phyloP scores from a whole-genome alignment of 2,329 filamentous ascomycete genomes.

The Nemania sp. region DNA sequence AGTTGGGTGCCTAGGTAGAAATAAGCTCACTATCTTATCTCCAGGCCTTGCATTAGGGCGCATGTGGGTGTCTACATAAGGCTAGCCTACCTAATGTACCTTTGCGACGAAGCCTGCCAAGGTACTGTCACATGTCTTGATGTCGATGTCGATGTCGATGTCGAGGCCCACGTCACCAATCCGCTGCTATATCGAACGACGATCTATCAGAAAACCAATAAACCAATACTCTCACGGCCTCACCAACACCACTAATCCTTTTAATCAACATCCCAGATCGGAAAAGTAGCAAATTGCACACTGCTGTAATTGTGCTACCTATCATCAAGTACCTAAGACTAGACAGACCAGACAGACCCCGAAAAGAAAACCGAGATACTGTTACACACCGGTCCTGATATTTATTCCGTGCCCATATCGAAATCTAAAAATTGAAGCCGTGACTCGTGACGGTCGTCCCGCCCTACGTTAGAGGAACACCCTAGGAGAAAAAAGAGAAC shows the following conservation, averaged over 20 bases:
- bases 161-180: too few relatives aligned
- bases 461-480: neutral
- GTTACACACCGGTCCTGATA: slow-evolving; percentile 11
- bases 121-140: too few relatives aligned
- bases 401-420: slow-evolving; percentile 17
- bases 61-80: too few relatives aligned
- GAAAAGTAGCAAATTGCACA: neutral
- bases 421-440: slow-evolving; percentile 22
- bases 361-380: slow-evolving; percentile 1
- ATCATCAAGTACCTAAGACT: neutral
- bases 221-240: neutral
- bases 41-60: too few relatives aligned
- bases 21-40: too few relatives aligned
- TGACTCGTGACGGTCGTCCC: slow-evolving; percentile 19
- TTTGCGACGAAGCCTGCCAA: too few relatives aligned
- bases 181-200: too few relatives aligned
- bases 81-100: too few relatives aligned
- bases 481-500: neutral
- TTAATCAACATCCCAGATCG: neutral
- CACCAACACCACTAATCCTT: neutral
- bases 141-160: too few relatives aligned
- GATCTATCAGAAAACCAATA: neutral
- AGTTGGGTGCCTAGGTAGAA: too few relatives aligned
- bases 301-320: slow-evolving; percentile 1
- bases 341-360: too few relatives aligned